Base-by-base conservation (phyloP, 371 early-diverging fungal species). In the Mortierella sp. region DNA sequence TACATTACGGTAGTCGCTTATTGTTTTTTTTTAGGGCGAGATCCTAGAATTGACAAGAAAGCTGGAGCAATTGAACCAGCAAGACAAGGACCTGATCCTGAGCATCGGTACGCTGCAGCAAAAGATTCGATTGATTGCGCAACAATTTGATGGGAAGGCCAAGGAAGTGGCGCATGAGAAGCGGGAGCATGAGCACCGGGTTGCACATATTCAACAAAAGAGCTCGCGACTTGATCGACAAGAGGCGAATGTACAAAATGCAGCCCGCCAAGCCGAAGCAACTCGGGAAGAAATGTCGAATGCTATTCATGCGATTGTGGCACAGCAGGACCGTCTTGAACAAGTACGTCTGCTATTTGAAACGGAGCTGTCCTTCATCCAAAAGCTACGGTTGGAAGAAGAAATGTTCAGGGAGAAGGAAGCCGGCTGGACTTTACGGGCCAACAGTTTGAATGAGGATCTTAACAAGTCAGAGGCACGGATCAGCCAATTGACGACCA, bases 371-470 rank as follows among this genome's bases (percentile, higher is more conserved):
- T 49, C 12, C 17, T n/a, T 43, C 9, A 64, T 69, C n/a, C 53
- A 70, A 34, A 51, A 49, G 28, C 30, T 76, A 26, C 55, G 64
- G 43, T 9, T 30, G 14, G 70, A 64, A 31, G 76, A 69, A 34
- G 76, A 76, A 31, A 32, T 28, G 0, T 69, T 76, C 21, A 30
- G 70, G n/a, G 76, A 76, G 34, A 60, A 54, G 14, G 57, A 76
- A n/a, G 65, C 70, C 6, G 60, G 70, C 5, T 76, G 76, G 76
- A 60, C 41, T 21, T 48, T 76, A 59, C 64, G 65, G 2, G 47
- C 70, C 0, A 44, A 27, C 14, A 60, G 54, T 9, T 32, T 69
- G 46, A 23, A 9, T 0, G 62, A 76, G 50, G 58, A 54, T 37
- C 19, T 65, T n/a, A 46, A 21, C 5, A 50, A 34, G 12, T 43